Base-by-base conservation (phyloP, 192 early-diverging fungal species). In the Coemansia reversa region DNA sequence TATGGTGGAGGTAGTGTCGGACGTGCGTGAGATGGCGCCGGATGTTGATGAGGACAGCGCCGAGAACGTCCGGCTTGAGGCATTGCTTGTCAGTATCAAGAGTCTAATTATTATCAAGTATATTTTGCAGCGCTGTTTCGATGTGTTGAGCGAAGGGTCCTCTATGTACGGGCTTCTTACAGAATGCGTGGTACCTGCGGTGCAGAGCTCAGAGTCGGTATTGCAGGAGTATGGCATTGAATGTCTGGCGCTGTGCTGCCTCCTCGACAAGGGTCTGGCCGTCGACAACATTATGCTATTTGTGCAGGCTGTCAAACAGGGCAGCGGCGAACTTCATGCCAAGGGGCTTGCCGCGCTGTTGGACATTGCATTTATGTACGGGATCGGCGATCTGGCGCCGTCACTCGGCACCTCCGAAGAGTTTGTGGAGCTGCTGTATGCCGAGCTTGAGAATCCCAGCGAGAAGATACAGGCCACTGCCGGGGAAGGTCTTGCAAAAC, bases 1-100 rank as follows among this genome's bases (percentile, higher is more conserved):
- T n/a, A 87, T 91, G 68, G 85, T 91, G 23, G 91, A 93, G 69
- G 87, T 90, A n/a, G 87, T 93, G 9, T 88, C 85, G 4, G 91
- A 93, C 66, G 89, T 93, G 30, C 86, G 90, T 55, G 84, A 90
- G 59, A 57, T 68, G 20, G 69, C 63, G 1, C 69, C 71, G 1
- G 66, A 66, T 0, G 73, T 67, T 8, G 65, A 65, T 33, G 79
- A 72, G 8, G 20, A 45, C 14, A 74, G 70, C 35, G 30, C 75
- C 5, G 81, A 77, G 27, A 71, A 74, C 5, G 59, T 35, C 11
- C 67, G 65, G 32, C 52, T 85, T 7, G 83, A 86, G 30, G 76
- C 75, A 1, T 67, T 84, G 80, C 63, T 90, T 28, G 75, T 85
- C 32, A 66, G 83, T 39, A 71, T 90, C 23, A 86, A 87, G 39